A percentile compares a stretch with the other conserved stretches of the same genome.
Evolutionary conservation across 768 basidiomycete species (phyloP).

Genomic region (Rhodotorula paludigena): DNA sequence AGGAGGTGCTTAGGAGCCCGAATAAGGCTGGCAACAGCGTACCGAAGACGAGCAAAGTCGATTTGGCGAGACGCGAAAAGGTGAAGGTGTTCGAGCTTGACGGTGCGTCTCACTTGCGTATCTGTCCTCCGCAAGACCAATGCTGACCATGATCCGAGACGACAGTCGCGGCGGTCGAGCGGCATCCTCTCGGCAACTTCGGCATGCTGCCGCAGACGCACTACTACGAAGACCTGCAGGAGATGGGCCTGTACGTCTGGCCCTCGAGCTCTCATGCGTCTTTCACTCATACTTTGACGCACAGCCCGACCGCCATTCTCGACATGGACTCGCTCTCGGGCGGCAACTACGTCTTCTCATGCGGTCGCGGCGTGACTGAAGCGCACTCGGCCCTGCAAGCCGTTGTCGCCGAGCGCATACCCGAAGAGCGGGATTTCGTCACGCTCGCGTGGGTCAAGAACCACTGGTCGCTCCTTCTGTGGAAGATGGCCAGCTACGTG

Average conservation of each 20-base stretch:
- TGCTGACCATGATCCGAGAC: background rate
- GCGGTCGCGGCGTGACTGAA: slow-evolving; percentile 33
- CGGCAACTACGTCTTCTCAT: slow-evolving; percentile 14
- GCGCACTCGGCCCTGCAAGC: slow-evolving; percentile 42
- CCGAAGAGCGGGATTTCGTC: slow-evolving; percentile 54
- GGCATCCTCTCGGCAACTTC: slow-evolving; percentile 16
- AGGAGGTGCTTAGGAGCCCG: background rate
- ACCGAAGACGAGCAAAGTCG: background rate
- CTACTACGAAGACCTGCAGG: slow-evolving; percentile 21
- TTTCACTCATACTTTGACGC: background rate
- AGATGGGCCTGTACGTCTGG: slow-evolving; percentile 22
- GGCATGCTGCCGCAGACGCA: slow-evolving; percentile 34
- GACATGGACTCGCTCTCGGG: slow-evolving; percentile 28
- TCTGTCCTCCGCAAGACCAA: background rate
- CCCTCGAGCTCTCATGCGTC: background rate
- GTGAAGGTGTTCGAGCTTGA: slow-evolving; percentile 37
- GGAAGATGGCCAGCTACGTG: slow-evolving; percentile 88
- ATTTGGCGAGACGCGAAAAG: background rate
- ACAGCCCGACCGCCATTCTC: slow-evolving; percentile 36
- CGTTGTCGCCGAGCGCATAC: slow-evolving; percentile 46
- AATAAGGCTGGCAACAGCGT: background rate
- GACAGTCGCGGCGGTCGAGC: background rate
- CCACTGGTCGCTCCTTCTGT: slow-evolving; percentile 82
- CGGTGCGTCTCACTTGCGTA: slow-evolving; percentile 10
- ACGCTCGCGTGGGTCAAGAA: slow-evolving; percentile 82